phyloP scores from a whole-genome alignment of 305 asterid species.

The Fraxinus dipetala region DNA sequence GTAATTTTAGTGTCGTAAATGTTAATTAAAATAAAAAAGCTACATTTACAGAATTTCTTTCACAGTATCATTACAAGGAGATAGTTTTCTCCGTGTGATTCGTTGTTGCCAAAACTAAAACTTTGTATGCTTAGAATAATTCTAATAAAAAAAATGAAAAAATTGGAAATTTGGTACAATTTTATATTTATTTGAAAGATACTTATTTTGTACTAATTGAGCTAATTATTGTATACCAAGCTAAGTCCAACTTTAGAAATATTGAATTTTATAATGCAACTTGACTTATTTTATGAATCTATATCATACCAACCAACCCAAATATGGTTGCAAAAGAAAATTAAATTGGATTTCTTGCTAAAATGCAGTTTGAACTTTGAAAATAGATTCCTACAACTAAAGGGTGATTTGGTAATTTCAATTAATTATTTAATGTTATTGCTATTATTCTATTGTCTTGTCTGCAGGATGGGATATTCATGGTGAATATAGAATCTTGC shows the following conservation, averaged over 20 bases:
- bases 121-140: too few relatives aligned
- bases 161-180: not conserved
- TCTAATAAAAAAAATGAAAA: not conserved
- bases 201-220: not conserved
- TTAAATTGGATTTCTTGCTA: not conserved
- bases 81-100: too few relatives aligned
- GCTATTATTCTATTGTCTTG: not conserved
- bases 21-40: not conserved
- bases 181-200: not conserved
- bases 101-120: too few relatives aligned
- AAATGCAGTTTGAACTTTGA: not conserved
- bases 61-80: too few relatives aligned
- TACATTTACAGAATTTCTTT: too few relatives aligned
- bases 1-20: not conserved
- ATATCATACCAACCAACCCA: not conserved
- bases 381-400: not conserved
- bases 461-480: constrained; percentile 4
- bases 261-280: not conserved
- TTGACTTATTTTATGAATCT: not conserved
- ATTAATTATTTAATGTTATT: not conserved
- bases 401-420: constrained; percentile 18
- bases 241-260: not conserved
- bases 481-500: constrained; percentile 21
- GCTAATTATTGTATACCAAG: not conserved
- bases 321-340: not conserved